Evolutionary conservation across 2,329 filamentous ascomycete species (phyloP), one percentile per base, ranked within the genome.

Genomic region (Aaosphaeria arxii): DNA sequence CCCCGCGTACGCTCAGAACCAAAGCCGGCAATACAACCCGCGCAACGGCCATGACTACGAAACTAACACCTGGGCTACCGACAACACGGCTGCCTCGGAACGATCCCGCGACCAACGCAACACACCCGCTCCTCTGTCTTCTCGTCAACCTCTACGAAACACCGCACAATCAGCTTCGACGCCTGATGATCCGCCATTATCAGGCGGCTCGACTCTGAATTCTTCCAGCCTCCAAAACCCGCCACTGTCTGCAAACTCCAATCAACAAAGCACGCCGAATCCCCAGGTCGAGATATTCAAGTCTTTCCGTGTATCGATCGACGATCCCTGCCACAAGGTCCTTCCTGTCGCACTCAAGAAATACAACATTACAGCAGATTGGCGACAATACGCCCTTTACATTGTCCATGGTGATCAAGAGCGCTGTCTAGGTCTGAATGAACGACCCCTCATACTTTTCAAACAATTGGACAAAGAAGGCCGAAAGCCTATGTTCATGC

Each of bases 401-500:
- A 99, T 99, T 67, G 94, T 99, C 4, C 96, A 96, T 61, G 94
- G 94, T n/a, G 91, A 97, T 63, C 91, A 97, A 71, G 94, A 99
- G 74, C 86, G 94, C 11, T 97, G 92, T 69, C 74, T 99, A 35
- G 90, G 88, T 1, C 77, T 96, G 56, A 88, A 97, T 49, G 94
- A 99, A 73, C 92, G 95, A 63, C 94, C 94, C 7, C 76, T 99
- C 49, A 95, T 96, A 53, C 74, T 99, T 53, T 99, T 99, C 75
- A 99, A 99, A 74, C 91, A 97, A 69, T 77, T 99, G 48, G 91
- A 97, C 67, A 91, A 91, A 69, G 94, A 97, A 74, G 94, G 94
- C 42, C 88, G 95, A 73, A 99, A 97, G 69, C 94, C 94, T 24
- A 97, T 97, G 94, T 99, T 99, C 66, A 99, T 99, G 94, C 76